Percentiles rank a stretch among this genome's conserved stretches.
These are phyloP conservation scores for Aspergillus jensenii DNA, from an alignment of 2,329 filamentous ascomycete genomes.

Conservation along the genomic window DNA sequence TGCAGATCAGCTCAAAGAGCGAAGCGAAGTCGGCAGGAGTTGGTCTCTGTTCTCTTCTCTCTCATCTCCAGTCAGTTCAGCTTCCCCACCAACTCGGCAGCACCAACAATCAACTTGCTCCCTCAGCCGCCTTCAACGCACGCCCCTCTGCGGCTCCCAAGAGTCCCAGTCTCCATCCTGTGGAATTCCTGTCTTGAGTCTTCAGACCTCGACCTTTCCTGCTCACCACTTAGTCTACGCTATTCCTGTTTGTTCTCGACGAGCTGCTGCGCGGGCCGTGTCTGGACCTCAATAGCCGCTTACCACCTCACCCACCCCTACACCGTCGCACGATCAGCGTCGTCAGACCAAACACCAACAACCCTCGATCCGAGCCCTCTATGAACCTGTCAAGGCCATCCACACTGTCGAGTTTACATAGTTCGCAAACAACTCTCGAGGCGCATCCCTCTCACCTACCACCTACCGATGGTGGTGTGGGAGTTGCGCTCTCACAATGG, in stretches of 20 bases:
- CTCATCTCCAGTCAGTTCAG: conserved; percentile 1
- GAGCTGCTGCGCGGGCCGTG: neutral
- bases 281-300: conserved; percentile 12
- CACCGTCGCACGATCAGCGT: conserved; percentile 12
- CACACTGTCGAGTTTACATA: conserved; percentile 24
- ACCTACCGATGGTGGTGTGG: conserved; percentile 43
- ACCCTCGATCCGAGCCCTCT: conserved; percentile 17
- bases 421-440: conserved; percentile 26
- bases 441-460: conserved; percentile 27
- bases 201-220: neutral
- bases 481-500: conserved; percentile 51
- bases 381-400: conserved; percentile 27
- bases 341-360: conserved; percentile 11
- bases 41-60: neutral
- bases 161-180: neutral
- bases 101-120: conserved; percentile 8
- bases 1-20: conserved; percentile 1
- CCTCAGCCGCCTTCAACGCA: conserved; percentile 2
- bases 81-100: conserved; percentile 13
- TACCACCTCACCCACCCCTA: conserved; percentile 13
- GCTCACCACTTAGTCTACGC: neutral
- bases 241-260: conserved; percentile 1
- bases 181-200: neutral
- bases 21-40: conserved; percentile 11
- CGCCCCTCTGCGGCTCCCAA: conserved; percentile 1